phyloP scores from a whole-genome alignment of 1,284 basidiomycete species.

The Sanguinoderma infundibulare region DNA sequence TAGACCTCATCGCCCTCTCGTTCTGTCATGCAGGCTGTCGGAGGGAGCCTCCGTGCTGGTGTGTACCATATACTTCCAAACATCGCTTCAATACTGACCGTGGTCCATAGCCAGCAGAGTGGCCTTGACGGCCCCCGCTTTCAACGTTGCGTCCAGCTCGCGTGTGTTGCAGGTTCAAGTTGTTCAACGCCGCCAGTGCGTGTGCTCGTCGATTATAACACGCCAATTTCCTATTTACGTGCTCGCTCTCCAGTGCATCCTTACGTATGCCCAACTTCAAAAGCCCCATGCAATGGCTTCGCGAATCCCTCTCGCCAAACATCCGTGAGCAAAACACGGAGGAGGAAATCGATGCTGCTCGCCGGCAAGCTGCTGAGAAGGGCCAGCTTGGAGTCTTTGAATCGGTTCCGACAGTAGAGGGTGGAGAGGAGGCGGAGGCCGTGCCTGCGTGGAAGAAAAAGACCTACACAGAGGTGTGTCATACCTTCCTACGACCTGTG shows the following conservation, averaged over 20 bases:
- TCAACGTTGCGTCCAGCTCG: constrained; percentile 33
- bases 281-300: constrained; percentile 68
- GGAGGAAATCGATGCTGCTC: constrained; percentile 56
- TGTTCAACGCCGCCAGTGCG: constrained; percentile 48
- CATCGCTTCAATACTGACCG: not conserved
- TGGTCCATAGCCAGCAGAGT: constrained; percentile 13
- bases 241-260: constrained; percentile 30
- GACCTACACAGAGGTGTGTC: constrained; percentile 37
- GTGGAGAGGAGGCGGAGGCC: constrained; percentile 29
- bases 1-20: constrained; percentile 11
- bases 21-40: constrained; percentile 40
- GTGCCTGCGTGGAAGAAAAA: constrained; percentile 30
- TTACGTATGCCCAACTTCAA: constrained; percentile 32
- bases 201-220: constrained; percentile 7
- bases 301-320: constrained; percentile 57
- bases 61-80: not conserved
- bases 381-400: constrained; percentile 65
- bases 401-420: constrained; percentile 30
- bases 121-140: constrained; percentile 17
- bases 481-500: not conserved
- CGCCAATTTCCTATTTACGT: not conserved
- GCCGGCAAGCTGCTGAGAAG: constrained; percentile 54
- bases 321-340: constrained; percentile 48
- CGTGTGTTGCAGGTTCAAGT: constrained; percentile 35
- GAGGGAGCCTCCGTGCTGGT: constrained; percentile 33